Evolutionary conservation across 371 early-diverging fungal genomes (phyloP), one percentile per base, ranked within the genome.

Genomic region (Mortierella sp.): DNA sequence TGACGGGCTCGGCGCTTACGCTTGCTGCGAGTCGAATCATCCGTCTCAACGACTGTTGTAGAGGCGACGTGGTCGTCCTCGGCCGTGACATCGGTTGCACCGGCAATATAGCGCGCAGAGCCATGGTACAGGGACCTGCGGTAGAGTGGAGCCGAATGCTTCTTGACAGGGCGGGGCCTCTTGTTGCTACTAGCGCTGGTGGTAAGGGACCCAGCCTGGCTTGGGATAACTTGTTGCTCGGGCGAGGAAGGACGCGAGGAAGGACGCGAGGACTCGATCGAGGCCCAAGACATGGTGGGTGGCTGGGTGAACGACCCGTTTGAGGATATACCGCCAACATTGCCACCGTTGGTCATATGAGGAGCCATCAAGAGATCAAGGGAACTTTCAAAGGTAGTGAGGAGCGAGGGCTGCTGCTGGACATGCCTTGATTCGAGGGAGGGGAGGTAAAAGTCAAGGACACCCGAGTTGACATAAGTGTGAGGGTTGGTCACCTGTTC

Each of bases 271-370:
- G 64, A 28, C 34, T 59, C 59, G 8, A 31, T 19, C 8, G 79
- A 76, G 16, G 70, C 51, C 82, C 82, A 79, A 5, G 82, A 76
- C 19, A 74, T 55, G 4, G 74, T 37, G 8, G 83, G 71, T 2
- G 83, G 79, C 59, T 31, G 59, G 31, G 59, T 26, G 31, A 34
- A 72, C 50, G 3, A 57, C 6, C 5, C 51, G 54, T 26, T 55
- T 24, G 0, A 53, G 26, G 1, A 53, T 9, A 46, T 24, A 3
- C 34, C 4, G 6, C 14, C n/a, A 26, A 44, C 26, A 26, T 55
- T 55, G 16, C 46, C 54, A 21, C 14, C 34, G 8, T 16, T 13
- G 0, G 74, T 40, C 16, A 57, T 46, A 2, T 57, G 57, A 1
- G 72, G 40, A 21, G 73, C 34, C 59, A 14, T 76, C 19, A 78